phyloP scores from a whole-genome alignment of 495 filamentous ascomycete species.

The Trichoderma reesei region DNA sequence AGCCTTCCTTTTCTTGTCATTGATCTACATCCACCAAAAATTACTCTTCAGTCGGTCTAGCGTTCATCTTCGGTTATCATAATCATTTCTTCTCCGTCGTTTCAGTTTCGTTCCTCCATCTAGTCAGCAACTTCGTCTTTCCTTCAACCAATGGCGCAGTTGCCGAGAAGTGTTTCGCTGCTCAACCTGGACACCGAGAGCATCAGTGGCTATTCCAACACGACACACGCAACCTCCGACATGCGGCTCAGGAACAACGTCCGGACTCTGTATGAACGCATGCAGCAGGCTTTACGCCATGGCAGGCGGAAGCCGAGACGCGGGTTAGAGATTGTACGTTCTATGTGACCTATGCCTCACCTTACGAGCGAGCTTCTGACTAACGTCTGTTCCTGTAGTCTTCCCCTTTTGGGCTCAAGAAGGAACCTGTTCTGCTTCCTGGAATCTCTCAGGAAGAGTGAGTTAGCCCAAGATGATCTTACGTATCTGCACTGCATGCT shows the following conservation, averaged over 20 bases:
- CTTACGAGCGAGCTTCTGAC: neutral
- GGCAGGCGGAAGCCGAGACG: neutral
- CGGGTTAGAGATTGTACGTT: neutral
- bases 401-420: constrained; percentile 37
- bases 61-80: neutral
- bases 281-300: neutral
- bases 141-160: neutral
- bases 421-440: constrained; percentile 26
- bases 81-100: neutral
- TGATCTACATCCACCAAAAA: neutral
- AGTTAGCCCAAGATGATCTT: constrained; percentile 11
- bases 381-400: constrained; percentile 28
- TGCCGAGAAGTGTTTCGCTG: neutral
- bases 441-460: constrained; percentile 37
- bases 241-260: constrained; percentile 2
- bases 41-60: neutral
- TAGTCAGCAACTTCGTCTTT: neutral
- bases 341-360: neutral
- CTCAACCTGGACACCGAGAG: neutral
- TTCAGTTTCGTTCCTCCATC: neutral
- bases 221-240: neutral
- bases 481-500: neutral
- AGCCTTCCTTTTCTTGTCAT: neutral
- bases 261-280: neutral
- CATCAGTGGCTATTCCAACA: neutral